phyloP scores from a whole-genome alignment of 768 basidiomycete species.

The Rhizopogon vinicolor region DNA sequence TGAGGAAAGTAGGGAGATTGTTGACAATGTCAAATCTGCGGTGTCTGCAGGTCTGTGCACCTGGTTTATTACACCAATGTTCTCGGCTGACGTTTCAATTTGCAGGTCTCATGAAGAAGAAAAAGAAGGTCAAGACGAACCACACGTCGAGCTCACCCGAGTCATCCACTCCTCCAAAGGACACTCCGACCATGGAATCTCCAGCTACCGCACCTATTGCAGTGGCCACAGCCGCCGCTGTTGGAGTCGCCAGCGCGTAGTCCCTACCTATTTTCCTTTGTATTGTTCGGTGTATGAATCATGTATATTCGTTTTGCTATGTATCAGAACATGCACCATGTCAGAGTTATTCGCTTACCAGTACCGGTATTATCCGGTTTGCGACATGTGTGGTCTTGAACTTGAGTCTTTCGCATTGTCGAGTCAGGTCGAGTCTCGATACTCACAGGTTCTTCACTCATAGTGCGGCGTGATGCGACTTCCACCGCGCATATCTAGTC shows the following conservation, averaged over 20 bases:
- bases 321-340: neutral
- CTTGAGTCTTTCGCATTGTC: too few species aligned
- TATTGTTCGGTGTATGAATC: neutral
- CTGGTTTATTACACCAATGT: neutral
- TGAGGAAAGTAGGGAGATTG: constrained; percentile 87
- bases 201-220: constrained; percentile 5
- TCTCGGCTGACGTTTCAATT: constrained; percentile 17
- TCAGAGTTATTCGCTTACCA: neutral
- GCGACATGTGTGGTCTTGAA: too few species aligned
- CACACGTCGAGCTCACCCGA: constrained; percentile 12
- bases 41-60: constrained; percentile 68
- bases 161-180: constrained; percentile 18
- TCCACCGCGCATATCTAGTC: neutral
- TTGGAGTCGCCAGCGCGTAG: constrained; percentile 8
- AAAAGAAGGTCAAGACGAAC: constrained; percentile 58
- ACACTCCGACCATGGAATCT: neutral
- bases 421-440: too few species aligned
- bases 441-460: neutral
- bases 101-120: constrained; percentile 72
- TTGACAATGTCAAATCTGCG: constrained; percentile 87
- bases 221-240: constrained; percentile 10
- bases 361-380: neutral
- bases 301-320: neutral
- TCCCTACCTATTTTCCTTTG: neutral
- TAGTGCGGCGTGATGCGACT: neutral